Base-by-base conservation (phyloP, 768 basidiomycete genomes). In the Lepiota venenata region DNA sequence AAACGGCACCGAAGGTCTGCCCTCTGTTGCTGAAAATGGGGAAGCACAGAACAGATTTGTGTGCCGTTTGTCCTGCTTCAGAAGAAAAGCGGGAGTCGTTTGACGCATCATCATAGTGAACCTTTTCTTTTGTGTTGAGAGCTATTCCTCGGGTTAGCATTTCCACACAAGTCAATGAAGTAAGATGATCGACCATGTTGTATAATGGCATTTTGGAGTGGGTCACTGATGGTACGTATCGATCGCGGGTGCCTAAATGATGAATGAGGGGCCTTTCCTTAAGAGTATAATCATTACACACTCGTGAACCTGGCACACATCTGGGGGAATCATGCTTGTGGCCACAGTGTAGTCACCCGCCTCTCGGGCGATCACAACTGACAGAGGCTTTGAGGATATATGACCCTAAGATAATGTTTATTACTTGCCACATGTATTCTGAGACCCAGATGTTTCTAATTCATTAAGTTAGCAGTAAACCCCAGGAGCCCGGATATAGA, bases 21-120 rank as follows among this genome's bases (percentile, higher is more conserved):
- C 84, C 84, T 21, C 86, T 79, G 59, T 88, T 88, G 63, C 86
- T 84, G 64, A 85, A 84, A 46, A 88, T 85, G 0, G 86, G 86
- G 6, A 87, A 68, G 64, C 86, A 88, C 22, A 88, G 74, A 12
- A 86, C 80, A 21, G 84, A 84, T 39, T 82, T 76, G 62, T 83
- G 74, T 7, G 66, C 64, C 15, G 82, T 82, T 62, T 85, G 83
- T 22, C 76, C 76, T 14, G 85, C 83, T 64, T 88, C 86, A 2
- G 85, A 78, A 1, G 84, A 79, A 64, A 87, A 88, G 32, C 84
- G 81, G 5, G 85, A 78, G 64, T 89, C 87, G 4, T 77, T 63
- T 0, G 81, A 73, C 27, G 82, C 80, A 65, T 89, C 85, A 38
- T 82, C 80, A 57, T 80, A 80, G 55, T 71, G 81, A 5, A 85